Evolutionary conservation across 176 grass and related monocot genomes (phyloP), one percentile per base, ranked within the genome.

Genomic region (Alopecurus myosuroides): DNA sequence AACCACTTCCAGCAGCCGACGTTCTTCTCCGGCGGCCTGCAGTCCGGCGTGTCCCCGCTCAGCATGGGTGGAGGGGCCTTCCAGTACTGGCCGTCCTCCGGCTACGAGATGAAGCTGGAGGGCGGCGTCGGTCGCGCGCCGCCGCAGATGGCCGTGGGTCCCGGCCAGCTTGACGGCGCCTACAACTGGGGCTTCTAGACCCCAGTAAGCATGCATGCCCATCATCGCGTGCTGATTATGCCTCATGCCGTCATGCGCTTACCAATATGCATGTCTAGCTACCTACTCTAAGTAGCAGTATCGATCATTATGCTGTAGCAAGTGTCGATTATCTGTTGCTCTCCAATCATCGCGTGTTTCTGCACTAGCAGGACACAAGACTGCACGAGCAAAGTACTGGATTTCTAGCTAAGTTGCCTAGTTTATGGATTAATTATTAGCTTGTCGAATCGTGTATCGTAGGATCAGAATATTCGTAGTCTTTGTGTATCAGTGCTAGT

Each of bases 111-210:
- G 23, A 97, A 87, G 81, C 29, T 74, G 22, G 92, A 92, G 25
- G 80, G 63, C 1, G 56, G 44, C 28, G 44, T 64, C 11, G 72
- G 78, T 35, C 58, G 84, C 17, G 78, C 87, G 9, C 11, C 72
- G 12, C 36, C 74, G 31, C 83, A 76, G 69, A 88, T 88, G 89
- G 80, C 92, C 0, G 86, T 94, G 0, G 88, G 95, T 0, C 70
- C 90, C 17, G 84, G 86, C 3, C 88, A 93, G 82, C 92, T 98
- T 41, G 95, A 94, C 57, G 89, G 95, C 53, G 87, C 88, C 20
- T 91, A 83, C 68, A 72, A 37, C 41, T 94, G 89, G 89, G 76
- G 74, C 66, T 85, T 58, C 82, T 85, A 90, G 71, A 3, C 33
- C 42, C 25, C 70, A 26, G 44, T 49, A 15, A 40, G 70, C 56